phyloP scores from a whole-genome alignment of 2,329 filamentous ascomycete genomes.

The Hypoxylon sp. region DNA sequence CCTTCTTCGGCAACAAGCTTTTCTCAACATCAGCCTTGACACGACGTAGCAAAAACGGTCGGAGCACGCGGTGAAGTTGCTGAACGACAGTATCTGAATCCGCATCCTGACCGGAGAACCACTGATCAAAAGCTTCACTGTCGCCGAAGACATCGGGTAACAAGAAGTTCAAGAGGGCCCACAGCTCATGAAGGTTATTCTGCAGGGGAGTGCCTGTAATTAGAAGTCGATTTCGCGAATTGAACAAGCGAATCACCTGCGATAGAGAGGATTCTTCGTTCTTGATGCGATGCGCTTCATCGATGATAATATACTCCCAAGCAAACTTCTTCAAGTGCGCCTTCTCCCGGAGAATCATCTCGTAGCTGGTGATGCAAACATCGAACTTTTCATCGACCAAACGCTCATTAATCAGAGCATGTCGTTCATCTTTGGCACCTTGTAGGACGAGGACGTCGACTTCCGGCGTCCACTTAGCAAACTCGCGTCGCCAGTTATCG shows the following conservation, averaged over 20 bases:
- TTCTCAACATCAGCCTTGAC: slow-evolving; percentile 99
- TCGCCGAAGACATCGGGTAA: slow-evolving; percentile 99
- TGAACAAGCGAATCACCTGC: slow-evolving; percentile 96
- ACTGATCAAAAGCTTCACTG: slow-evolving; percentile 95
- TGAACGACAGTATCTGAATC: slow-evolving; percentile 97
- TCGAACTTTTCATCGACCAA: slow-evolving; percentile 97
- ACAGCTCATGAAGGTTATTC: slow-evolving; percentile 98
- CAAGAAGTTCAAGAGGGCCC: slow-evolving; percentile 96
- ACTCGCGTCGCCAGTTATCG: slow-evolving; percentile 98
- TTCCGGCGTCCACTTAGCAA: slow-evolving; percentile 93
- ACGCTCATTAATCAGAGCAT: slow-evolving; percentile 88
- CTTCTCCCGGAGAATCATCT: slow-evolving; percentile 98
- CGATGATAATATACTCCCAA: slow-evolving; percentile 99
- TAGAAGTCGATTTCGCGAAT: slow-evolving; percentile 92
- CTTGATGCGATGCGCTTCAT: slow-evolving; percentile 98
- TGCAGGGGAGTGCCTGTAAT: slow-evolving; percentile 98
- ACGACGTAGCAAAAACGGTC: slow-evolving; percentile 93
- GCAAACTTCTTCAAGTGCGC: slow-evolving; percentile 96
- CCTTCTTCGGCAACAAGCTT: slow-evolving; percentile 96
- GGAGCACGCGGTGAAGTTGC: slow-evolving; percentile 91
- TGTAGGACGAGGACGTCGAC: slow-evolving; percentile 95
- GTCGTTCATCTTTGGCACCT: slow-evolving; percentile 93
- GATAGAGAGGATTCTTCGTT: slow-evolving; percentile 98
- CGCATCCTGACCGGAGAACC: slow-evolving; percentile 91
- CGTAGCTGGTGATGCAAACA: slow-evolving; percentile 98